These are phyloP conservation scores for Actinomortierella wolfii DNA, from an alignment of 371 early-diverging fungal genomes.

Conservation along the genomic window DNA sequence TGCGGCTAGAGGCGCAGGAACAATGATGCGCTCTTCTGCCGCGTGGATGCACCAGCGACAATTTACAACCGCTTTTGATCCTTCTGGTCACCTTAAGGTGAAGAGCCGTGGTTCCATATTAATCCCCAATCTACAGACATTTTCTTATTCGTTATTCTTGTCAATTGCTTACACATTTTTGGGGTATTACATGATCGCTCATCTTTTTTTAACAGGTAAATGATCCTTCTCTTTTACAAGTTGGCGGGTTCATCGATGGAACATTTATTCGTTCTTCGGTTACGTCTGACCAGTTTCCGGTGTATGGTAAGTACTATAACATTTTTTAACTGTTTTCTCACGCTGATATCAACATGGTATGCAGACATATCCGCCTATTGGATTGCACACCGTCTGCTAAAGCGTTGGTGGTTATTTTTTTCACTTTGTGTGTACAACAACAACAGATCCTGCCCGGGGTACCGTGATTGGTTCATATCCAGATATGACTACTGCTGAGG, in stretches of 20 bases:
- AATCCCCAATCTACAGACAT: no score
- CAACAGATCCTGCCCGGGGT: constrained; percentile 69
- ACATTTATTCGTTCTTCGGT: constrained; percentile 6
- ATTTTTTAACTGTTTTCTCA: no score
- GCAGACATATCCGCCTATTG: neutral
- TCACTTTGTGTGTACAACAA: neutral
- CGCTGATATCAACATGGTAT: no score
- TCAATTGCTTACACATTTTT: no score
- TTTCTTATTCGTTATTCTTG: no score
- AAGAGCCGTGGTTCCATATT: no score
- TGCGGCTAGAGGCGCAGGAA: no score
- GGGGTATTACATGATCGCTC: no score
- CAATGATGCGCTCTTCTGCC: no score
- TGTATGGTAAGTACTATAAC: constrained; percentile 13
- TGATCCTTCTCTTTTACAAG: constrained; percentile 21
- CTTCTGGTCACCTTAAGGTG: no score
- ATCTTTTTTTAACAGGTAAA: constrained; percentile 25
- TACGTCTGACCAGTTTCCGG: constrained; percentile 19
- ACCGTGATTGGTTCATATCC: constrained; percentile 68
- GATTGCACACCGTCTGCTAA: neutral
- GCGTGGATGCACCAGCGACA: no score
- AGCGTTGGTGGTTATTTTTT: neutral
- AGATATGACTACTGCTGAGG: constrained; percentile 69
- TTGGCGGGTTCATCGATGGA: constrained; percentile 22
- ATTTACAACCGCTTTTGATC: no score